Conservation (phyloP, 2,329 filamentous ascomycete species). For the Colletotrichum siamense region DNA sequence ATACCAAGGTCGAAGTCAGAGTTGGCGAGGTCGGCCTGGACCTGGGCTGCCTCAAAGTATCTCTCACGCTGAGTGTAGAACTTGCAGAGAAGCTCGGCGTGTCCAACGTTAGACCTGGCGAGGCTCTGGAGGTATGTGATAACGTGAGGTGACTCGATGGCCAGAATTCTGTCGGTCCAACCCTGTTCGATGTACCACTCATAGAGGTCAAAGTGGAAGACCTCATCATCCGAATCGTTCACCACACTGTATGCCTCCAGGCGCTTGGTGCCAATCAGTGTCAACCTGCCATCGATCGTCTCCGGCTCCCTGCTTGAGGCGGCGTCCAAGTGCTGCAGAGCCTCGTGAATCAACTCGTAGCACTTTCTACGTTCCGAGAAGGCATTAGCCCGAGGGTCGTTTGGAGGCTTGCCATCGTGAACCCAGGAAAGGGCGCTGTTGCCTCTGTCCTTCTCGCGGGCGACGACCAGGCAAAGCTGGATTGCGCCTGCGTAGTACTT, state of each 20-base stretch:
- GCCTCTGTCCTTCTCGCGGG: constrained; percentile 83
- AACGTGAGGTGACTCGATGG: constrained; percentile 84
- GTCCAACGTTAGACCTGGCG: constrained; percentile 72
- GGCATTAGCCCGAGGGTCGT: constrained; percentile 71
- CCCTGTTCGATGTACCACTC: constrained; percentile 93
- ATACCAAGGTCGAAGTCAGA: constrained; percentile 83
- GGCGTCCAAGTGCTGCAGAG: constrained; percentile 78
- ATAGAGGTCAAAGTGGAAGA: constrained; percentile 96
- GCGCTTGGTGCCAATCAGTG: constrained; percentile 77
- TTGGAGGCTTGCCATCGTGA: constrained; percentile 76
- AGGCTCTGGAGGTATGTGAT: constrained; percentile 84
- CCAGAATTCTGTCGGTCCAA: constrained; percentile 84
- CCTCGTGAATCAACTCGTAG: constrained; percentile 87
- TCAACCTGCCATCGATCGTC: constrained; percentile 78
- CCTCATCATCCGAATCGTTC: constrained; percentile 85
- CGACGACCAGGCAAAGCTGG: constrained; percentile 82
- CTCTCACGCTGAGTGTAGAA: constrained; percentile 87
- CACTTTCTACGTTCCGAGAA: constrained; percentile 78
- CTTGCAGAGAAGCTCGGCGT: constrained; percentile 90
- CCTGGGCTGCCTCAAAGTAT: constrained; percentile 86
- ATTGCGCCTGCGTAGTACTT: constrained; percentile 96
- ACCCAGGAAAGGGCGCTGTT: constrained; percentile 88
- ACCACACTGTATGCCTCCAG: constrained; percentile 91
- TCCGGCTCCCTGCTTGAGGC: constrained; percentile 73
- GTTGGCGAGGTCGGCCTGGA: constrained; percentile 83